phyloP scores from a whole-genome alignment of 768 basidiomycete genomes.

The Tylopilus sp. region DNA sequence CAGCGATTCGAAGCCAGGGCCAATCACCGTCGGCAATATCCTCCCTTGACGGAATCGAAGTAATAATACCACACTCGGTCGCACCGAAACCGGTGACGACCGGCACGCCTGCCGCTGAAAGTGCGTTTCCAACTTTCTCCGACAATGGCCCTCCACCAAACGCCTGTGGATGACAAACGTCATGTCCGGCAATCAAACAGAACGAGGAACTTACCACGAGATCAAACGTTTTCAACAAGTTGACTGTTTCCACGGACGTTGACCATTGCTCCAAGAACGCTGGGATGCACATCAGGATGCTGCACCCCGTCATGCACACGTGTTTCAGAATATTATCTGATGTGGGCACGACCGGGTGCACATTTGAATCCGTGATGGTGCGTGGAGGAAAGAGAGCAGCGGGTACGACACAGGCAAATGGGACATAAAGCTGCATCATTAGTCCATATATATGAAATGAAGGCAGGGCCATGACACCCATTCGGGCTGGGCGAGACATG shows the following conservation, averaged over 20 bases:
- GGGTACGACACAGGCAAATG: neutral
- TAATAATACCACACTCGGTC: slow-evolving; percentile 19
- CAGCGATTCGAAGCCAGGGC: slow-evolving; percentile 8
- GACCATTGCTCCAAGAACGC: neutral
- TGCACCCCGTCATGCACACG: neutral
- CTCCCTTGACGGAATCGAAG: neutral
- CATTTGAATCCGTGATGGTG: neutral
- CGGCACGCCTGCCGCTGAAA: slow-evolving; percentile 13
- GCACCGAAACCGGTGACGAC: slow-evolving; percentile 14
- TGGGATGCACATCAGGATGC: neutral
- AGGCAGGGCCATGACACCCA: slow-evolving; percentile 1
- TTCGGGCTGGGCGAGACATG: neutral
- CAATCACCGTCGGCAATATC: slow-evolving; percentile 16
- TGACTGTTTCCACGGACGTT: neutral
- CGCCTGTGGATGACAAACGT: neutral
- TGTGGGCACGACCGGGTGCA: neutral
- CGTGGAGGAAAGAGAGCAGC: neutral
- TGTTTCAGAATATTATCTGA: neutral
- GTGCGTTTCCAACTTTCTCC: neutral
- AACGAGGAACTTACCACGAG: neutral
- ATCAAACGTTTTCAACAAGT: neutral
- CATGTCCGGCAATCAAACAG: neutral
- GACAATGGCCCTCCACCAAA: neutral
- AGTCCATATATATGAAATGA: neutral
- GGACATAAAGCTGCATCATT: neutral